Conservation (phyloP, 176 grass and related monocot species). For the Eragrostis nindensis region DNA sequence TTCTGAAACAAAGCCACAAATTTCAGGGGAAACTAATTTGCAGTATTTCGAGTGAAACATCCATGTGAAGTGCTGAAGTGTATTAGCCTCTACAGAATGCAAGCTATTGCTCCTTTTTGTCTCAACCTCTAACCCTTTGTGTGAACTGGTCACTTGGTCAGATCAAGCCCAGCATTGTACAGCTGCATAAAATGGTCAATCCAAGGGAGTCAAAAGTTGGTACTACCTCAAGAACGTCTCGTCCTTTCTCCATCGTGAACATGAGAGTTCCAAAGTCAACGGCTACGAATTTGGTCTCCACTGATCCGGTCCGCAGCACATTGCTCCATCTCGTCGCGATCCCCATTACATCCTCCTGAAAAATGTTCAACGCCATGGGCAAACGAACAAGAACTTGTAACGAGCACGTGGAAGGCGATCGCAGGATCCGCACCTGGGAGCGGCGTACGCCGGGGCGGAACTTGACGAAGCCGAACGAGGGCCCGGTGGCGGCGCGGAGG, state of each 20-base stretch:
- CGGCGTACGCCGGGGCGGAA: conserved; percentile 61
- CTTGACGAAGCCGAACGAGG: conserved; percentile 90
- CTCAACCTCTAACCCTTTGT: background rate
- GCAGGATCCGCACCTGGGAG: conserved; percentile 52
- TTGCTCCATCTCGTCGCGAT: conserved; percentile 86
- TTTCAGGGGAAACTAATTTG: conserved; percentile 1
- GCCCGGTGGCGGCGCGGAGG: conserved; percentile 63
- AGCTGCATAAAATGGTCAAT: background rate
- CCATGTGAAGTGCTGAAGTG: background rate
- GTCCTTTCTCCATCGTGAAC: conserved; percentile 87
- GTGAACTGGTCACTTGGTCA: background rate
- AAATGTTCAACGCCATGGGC: background rate
- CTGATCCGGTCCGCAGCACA: conserved; percentile 75
- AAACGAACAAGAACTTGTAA: background rate
- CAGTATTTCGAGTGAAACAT: background rate
- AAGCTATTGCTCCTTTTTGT: too few relatives aligned
- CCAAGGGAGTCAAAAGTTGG: background rate
- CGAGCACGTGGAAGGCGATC: background rate
- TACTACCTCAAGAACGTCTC: conserved; percentile 75
- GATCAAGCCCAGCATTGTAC: conserved; percentile 10
- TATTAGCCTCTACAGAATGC: too few relatives aligned
- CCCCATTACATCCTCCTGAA: conserved; percentile 58
- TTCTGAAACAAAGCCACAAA: background rate
- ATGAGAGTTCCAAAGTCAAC: conserved; percentile 84
- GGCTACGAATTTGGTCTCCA: conserved; percentile 78